Evolutionary conservation across 129 eudicot genomes (phyloP).

Genomic region (Sambucus nigra): DNA sequence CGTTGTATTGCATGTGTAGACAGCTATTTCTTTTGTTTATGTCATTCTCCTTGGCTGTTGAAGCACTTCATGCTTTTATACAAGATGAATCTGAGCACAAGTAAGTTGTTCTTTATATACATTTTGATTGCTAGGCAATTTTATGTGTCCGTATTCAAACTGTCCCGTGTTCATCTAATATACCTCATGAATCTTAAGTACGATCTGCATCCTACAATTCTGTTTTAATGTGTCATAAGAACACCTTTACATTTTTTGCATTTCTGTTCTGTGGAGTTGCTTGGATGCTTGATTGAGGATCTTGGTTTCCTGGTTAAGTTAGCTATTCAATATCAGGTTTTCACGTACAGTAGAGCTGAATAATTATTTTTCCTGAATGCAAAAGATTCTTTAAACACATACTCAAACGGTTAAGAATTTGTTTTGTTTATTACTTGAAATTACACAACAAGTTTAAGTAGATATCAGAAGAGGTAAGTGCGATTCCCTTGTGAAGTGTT

Average conservation of each 20-base stretch:
- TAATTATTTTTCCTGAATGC: no score
- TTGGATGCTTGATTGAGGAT: not conserved
- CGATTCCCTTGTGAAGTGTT: no score
- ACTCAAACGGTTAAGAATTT: no score
- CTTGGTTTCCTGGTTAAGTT: no score
- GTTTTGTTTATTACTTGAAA: no score
- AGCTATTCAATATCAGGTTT: no score
- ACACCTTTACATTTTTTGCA: not conserved
- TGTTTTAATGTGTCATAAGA: not conserved
- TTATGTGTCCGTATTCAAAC: not conserved
- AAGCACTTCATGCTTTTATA: conserved; percentile 95
- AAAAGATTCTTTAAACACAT: no score
- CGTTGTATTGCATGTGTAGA: conserved; percentile 64
- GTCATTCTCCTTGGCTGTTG: conserved; percentile 96
- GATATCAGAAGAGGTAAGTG: no score
- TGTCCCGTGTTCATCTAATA: not conserved
- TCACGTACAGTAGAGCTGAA: no score
- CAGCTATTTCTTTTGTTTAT: conserved; percentile 97
- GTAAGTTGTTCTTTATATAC: conserved; percentile 38
- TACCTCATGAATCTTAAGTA: not conserved
- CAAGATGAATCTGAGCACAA: conserved; percentile 99
- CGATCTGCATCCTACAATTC: not conserved
- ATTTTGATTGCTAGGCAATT: not conserved
- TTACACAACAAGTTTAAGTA: no score
- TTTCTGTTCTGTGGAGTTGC: not conserved